Base-by-base conservation (phyloP, 495 filamentous ascomycete genomes). In the Poronia punctata region DNA sequence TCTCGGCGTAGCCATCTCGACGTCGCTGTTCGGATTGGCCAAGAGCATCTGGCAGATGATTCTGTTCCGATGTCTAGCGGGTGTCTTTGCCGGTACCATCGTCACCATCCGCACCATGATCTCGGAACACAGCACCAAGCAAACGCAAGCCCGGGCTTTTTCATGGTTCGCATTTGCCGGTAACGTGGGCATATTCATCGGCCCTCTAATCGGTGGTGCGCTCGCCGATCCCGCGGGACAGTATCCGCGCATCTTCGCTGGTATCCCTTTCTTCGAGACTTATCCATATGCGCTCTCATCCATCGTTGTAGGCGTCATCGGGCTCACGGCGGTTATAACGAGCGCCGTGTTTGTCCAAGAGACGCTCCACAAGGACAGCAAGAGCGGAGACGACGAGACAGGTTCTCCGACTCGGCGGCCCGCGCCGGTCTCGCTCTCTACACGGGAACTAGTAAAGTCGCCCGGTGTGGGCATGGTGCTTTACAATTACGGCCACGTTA, bases 31-130 rank as follows among this genome's bases (percentile, higher is more conserved):
- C 52, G 81, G 81, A 14, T 47, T 82, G 29, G 76, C 77, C 33
- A 66, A 57, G 35, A 66, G 61, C 11, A 68, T 85, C 35, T 69
- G 67, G 62, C 74, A 84, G 59, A 84, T 86, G 81, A 66, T 83
- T 4, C 28, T 81, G 27, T 78, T 77, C 41, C 66, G 82, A 17
- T 84, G 78, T 44, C 45, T 75, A 11, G 79, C 80, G 12, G 83
- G 83, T 2, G 54, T 83, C 7, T 86, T 85, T 52, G 77, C 77
- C 1, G 83, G 82, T 0, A 81, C 74, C 20, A 68, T 83, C 42
- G 72, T 84, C 43, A 85, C 80, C 9, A 71, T 86, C 34, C 72
- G 82, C 12, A 74, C 82, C 19, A 84, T 85, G 78, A 68, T 86
- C 35, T 70, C 76, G 23, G 82, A 86, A 61, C 77, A 78, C 52